Conservation (phyloP, 345 rosid species). For the Bretschneidera sinensis region DNA sequence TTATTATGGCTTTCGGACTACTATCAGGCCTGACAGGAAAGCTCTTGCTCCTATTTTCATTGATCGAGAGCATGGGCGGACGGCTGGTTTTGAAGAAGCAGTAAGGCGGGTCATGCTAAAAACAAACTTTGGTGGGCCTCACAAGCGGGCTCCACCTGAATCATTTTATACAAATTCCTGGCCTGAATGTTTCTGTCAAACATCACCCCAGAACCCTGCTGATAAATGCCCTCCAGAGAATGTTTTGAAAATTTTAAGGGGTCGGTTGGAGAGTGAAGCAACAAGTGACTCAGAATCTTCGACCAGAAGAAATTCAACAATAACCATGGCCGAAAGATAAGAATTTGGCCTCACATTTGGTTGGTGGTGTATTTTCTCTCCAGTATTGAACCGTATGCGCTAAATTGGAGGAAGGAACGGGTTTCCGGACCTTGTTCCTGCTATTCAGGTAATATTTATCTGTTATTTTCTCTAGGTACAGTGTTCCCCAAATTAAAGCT, state of each 20-base stretch:
- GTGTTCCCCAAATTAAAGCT: background rate
- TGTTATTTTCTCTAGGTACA: too few relatives aligned
- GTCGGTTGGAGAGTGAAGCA: conserved; percentile 50
- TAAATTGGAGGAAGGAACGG: conserved; percentile 16
- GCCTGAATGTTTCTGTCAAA: conserved; percentile 97
- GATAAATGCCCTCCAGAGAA: conserved; percentile 91
- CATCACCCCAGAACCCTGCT: conserved; percentile 51
- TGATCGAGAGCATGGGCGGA: conserved; percentile 63
- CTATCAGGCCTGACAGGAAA: conserved; percentile 90
- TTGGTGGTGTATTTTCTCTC: background rate
- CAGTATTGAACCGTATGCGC: background rate
- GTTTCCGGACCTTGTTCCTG: conserved; percentile 1
- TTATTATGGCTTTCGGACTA: conserved; percentile 94
- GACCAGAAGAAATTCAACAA: conserved; percentile 38
- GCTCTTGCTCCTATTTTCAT: conserved; percentile 79
- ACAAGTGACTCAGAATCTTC: conserved; percentile 32
- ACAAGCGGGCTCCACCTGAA: conserved; percentile 76
- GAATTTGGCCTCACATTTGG: background rate
- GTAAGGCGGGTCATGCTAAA: conserved; percentile 73
- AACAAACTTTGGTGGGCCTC: conserved; percentile 95
- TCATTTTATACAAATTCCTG: conserved; percentile 98
- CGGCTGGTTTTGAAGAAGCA: conserved; percentile 71
- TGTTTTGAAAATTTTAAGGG: conserved; percentile 60
- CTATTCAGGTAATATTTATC: conserved; percentile 24
- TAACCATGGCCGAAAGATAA: conserved; percentile 38